These are phyloP conservation scores for Penicillium pulvis DNA, from an alignment of 495 filamentous ascomycete genomes.

Conservation along the genomic window DNA sequence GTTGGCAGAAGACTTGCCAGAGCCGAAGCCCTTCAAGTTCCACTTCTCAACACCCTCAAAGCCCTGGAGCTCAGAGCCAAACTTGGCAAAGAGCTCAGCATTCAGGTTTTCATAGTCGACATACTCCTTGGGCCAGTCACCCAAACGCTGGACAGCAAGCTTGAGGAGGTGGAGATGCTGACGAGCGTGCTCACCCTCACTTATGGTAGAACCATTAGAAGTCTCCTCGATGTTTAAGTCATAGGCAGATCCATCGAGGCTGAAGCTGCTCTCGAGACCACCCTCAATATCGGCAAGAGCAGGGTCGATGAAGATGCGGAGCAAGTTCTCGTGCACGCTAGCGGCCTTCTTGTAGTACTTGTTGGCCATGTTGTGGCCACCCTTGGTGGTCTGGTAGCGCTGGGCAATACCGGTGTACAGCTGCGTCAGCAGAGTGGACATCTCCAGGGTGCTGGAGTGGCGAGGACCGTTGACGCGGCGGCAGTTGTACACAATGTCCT, in stretches of 20 bases:
- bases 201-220: constrained; percentile 12
- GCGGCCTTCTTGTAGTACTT: constrained; percentile 48
- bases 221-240: constrained; percentile 25
- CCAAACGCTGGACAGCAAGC: constrained; percentile 41
- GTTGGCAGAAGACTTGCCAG: constrained; percentile 26
- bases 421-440: constrained; percentile 42
- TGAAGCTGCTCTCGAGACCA: constrained; percentile 24
- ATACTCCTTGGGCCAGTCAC: constrained; percentile 45
- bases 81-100: constrained; percentile 24
- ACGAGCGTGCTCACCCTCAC: constrained; percentile 36
- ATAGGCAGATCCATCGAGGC: constrained; percentile 27
- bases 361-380: constrained; percentile 35
- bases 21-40: constrained; percentile 39
- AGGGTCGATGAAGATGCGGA: constrained; percentile 39
- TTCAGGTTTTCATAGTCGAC: constrained; percentile 33
- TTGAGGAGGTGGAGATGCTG: constrained; percentile 42
- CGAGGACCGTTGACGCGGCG: constrained; percentile 39
- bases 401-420: constrained; percentile 41
- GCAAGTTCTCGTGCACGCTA: constrained; percentile 38
- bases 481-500: constrained; percentile 48
- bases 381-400: constrained; percentile 34
- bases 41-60: constrained; percentile 42
- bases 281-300: constrained; percentile 32
- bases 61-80: constrained; percentile 29
- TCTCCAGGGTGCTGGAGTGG: constrained; percentile 38